Evolutionary conservation across 1,284 basidiomycete genomes (phyloP).

Genomic region (Ganoderma multipileum): DNA sequence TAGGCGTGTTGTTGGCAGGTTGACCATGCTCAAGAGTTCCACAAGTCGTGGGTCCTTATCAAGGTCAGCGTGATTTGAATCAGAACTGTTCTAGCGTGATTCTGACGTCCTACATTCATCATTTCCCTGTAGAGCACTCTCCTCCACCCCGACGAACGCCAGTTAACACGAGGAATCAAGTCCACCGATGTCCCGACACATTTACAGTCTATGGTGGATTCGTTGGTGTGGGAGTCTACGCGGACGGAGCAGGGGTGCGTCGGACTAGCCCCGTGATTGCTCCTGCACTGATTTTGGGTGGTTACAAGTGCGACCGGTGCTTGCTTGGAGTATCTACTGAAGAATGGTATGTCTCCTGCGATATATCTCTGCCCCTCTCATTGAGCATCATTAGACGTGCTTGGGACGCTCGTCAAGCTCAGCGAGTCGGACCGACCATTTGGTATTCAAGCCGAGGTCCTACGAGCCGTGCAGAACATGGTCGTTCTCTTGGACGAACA

Average conservation of each 20-base stretch:
- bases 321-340: slow-evolving; percentile 90
- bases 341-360: slow-evolving; percentile 66
- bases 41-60: slow-evolving; percentile 73
- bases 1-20: slow-evolving; percentile 25
- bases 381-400: slow-evolving; percentile 63
- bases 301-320: slow-evolving; percentile 76
- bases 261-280: slow-evolving; percentile 3
- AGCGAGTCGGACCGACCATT: slow-evolving; percentile 85
- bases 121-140: slow-evolving; percentile 65
- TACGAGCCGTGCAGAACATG: slow-evolving; percentile 86
- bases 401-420: slow-evolving; percentile 84
- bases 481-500: slow-evolving; percentile 89
- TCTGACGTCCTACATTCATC: background rate
- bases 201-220: slow-evolving; percentile 86
- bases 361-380: slow-evolving; percentile 6
- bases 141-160: slow-evolving; percentile 81
- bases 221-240: slow-evolving; percentile 87
- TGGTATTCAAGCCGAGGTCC: slow-evolving; percentile 87
- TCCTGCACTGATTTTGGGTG: slow-evolving; percentile 20
- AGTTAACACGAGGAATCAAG: slow-evolving; percentile 80
- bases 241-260: slow-evolving; percentile 85
- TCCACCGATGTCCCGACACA: slow-evolving; percentile 83
- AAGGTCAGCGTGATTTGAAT: slow-evolving; percentile 53
- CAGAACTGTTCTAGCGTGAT: background rate
- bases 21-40: slow-evolving; percentile 73